Evolutionary conservation across 768 basidiomycete species (phyloP), one percentile per base, ranked within the genome.

Genomic region (Suillus subluteus): DNA sequence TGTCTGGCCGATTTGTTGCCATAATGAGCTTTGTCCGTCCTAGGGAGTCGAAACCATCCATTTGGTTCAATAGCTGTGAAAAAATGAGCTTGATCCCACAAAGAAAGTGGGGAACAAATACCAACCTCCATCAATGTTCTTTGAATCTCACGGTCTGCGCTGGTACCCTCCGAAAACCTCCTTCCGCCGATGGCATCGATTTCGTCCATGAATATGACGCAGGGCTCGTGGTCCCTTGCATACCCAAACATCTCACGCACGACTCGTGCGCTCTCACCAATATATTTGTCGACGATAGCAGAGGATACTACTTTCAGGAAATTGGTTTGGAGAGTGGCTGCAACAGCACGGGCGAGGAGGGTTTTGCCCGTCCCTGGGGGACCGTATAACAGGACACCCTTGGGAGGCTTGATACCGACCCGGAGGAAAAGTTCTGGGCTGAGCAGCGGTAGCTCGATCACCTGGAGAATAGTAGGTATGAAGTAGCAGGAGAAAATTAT

Each of bases 1-100:
- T 99, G 78, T 99, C 98, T 0, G 98, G 98, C 74, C 98, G 86
- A 82, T 99, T 99, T 32, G 98, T 99, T n/a, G 98, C 98, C 95
- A 99, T 98, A 78, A 99, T 99, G 63, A 99, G 87, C 79, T 99
- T 99, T 41, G 96, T 98, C 70, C 84, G 84, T 55, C 98, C 98
- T 37, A 99, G 83, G 18, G 97, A 95, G 79, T 99, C 98, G 81
- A 99, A 99, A 30, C 98, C 98, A 76, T 99, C 98, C 95, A 99
- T 98, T 80, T 99, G 97, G 75, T 99, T 99, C 40, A 99, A 86
- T 32, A 99, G 84, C 95, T 97, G 50, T 37, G n/a, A 21, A 50
- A 62, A 59, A 58, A 44, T 23, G 18, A 52, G 41, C 46, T 9
- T 55, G 21, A 62, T 38, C 64, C 55, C 50, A 32, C 15, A 30